Evolutionary conservation across 768 basidiomycete genomes (phyloP).

Genomic region (Suillus variegatus): DNA sequence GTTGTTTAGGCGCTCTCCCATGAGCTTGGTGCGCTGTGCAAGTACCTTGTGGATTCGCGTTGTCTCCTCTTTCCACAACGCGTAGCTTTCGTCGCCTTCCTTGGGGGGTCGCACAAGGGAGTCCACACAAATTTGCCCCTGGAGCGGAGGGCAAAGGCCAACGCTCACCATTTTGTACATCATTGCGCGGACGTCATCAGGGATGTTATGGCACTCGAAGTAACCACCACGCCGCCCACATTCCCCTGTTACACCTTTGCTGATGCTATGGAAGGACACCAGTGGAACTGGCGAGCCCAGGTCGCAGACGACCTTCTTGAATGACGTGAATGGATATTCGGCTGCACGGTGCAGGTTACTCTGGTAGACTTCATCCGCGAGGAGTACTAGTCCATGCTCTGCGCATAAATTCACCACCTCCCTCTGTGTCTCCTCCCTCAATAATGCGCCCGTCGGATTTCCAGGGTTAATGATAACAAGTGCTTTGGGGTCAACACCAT

Average conservation of each 20-base stretch:
- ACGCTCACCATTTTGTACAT: conserved; percentile 98
- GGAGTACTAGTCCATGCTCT: conserved; percentile 79
- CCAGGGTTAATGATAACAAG: conserved; percentile 99
- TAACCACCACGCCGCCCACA: conserved; percentile 98
- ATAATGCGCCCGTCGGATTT: conserved; percentile 91
- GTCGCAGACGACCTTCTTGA: conserved; percentile 83
- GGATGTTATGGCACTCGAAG: conserved; percentile 88
- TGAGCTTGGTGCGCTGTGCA: conserved; percentile 64
- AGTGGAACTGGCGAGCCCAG: conserved; percentile 76
- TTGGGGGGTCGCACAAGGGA: conserved; percentile 90
- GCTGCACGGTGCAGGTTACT: conserved; percentile 75
- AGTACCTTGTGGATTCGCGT: conserved; percentile 76
- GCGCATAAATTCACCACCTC: conserved; percentile 84
- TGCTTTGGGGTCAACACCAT: conserved; percentile 70
- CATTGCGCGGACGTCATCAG: conserved; percentile 73
- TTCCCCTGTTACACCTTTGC: conserved; percentile 94
- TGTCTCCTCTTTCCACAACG: conserved; percentile 83
- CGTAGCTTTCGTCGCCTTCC: conserved; percentile 72
- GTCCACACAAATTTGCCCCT: conserved; percentile 94
- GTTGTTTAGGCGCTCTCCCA: conserved; percentile 78
- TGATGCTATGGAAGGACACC: conserved; percentile 96
- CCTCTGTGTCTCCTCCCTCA: conserved; percentile 70
- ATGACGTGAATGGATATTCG: conserved; percentile 82
- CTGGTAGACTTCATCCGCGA: conserved; percentile 99
- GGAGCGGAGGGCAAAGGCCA: conserved; percentile 83